Evolutionary conservation across 768 basidiomycete genomes (phyloP).

Genomic region (Termitomyces bulborhizus): DNA sequence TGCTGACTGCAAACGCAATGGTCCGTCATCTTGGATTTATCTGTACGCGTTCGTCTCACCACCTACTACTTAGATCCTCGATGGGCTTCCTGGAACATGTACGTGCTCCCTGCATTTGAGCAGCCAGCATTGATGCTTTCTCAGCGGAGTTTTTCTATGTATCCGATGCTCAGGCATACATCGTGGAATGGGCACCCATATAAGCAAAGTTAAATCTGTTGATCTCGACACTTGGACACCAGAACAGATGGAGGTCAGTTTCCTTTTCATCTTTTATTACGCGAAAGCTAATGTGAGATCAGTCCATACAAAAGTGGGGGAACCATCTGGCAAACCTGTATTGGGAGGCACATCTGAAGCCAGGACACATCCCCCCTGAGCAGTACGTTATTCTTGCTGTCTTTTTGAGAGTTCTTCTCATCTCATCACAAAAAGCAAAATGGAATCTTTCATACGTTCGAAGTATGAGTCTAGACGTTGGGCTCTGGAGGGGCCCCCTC

Average conservation of each 20-base stretch:
- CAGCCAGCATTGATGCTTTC: constrained; percentile 2
- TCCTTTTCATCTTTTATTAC: neutral
- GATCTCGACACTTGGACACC: constrained; percentile 98
- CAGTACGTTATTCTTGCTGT: constrained; percentile 55
- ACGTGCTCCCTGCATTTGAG: constrained; percentile 18
- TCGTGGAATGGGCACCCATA: constrained; percentile 97
- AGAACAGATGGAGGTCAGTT: constrained; percentile 85
- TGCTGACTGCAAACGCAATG: constrained; percentile 95
- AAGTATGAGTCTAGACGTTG: constrained; percentile 94
- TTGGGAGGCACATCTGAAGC: constrained; percentile 94
- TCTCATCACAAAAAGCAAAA: constrained; percentile 64
- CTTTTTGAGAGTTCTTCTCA: neutral
- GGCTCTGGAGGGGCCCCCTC: constrained; percentile 88
- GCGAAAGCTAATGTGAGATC: neutral
- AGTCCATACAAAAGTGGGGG: constrained; percentile 92
- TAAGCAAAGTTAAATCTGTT: constrained; percentile 94
- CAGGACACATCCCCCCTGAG: constrained; percentile 88
- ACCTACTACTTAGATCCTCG: constrained; percentile 63
- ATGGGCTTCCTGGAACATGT: constrained; percentile 99
- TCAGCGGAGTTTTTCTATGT: constrained; percentile 88
- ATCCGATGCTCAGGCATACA: constrained; percentile 98
- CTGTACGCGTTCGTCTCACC: constrained; percentile 1
- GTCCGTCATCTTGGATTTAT: constrained; percentile 35
- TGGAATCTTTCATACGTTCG: constrained; percentile 94
- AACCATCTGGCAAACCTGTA: constrained; percentile 89